These are phyloP conservation scores for Immersiporthe knoxdaviesiana DNA, from an alignment of 2,329 filamentous ascomycete species.

Conservation along the genomic window DNA sequence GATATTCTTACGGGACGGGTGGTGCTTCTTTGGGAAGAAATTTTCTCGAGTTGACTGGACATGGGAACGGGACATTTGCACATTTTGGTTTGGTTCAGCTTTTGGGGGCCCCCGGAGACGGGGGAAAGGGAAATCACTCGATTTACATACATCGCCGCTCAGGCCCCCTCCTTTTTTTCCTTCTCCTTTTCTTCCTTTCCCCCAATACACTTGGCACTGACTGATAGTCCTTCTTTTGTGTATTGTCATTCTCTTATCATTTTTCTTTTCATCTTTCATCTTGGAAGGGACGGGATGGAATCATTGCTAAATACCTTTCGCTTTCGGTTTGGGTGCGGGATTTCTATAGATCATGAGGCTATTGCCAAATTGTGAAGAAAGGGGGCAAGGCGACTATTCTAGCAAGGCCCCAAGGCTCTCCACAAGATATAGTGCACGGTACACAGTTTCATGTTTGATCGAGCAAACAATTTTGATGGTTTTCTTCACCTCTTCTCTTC, in stretches of 20 bases:
- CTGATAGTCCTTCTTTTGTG: neutral
- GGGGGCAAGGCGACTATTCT: neutral
- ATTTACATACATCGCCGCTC: neutral
- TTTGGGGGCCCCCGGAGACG: neutral
- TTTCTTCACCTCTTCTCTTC: neutral
- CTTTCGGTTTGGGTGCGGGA: neutral
- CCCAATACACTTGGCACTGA: neutral
- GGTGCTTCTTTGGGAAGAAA: neutral
- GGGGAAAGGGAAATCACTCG: neutral
- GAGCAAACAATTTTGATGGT: constrained; percentile 6
- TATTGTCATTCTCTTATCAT: neutral
- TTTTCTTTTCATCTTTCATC: neutral
- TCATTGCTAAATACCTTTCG: neutral
- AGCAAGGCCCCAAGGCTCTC: neutral
- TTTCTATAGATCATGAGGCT: neutral
- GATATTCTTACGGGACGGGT: neutral
- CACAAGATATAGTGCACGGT: constrained; percentile 3
- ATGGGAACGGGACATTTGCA: neutral
- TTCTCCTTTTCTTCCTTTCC: neutral
- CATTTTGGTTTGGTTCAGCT: neutral
- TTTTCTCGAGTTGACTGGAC: constrained; percentile 1
- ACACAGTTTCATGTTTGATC: neutral
- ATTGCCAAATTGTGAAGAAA: neutral
- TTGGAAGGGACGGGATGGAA: neutral
- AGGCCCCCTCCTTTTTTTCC: neutral